Percentiles rank a stretch among this genome's conserved stretches.
Conservation (phyloP, 2,329 filamentous ascomycete genomes). For the Zasmidium angulare region DNA sequence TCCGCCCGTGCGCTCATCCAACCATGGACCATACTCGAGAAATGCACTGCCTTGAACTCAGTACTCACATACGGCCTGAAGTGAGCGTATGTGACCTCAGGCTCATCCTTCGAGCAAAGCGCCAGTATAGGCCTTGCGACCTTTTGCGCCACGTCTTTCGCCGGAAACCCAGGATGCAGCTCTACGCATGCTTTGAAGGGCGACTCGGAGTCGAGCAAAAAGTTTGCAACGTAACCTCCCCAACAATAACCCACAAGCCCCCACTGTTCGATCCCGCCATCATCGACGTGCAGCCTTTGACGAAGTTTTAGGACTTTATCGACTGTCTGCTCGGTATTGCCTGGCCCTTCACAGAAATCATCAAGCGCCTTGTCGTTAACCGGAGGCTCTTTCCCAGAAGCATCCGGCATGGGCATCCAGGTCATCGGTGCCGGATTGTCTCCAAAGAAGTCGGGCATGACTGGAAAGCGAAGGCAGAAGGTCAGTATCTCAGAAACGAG, state of each 20-base stretch:
- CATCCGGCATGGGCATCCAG: slow-evolving; percentile 11
- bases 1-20: slow-evolving; percentile 7
- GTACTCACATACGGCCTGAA: not conserved
- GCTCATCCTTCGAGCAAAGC: slow-evolving; percentile 3
- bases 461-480: too few species aligned
- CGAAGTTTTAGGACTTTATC: not conserved
- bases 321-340: slow-evolving; percentile 8
- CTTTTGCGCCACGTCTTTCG: slow-evolving; percentile 1
- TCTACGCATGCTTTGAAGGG: slow-evolving; percentile 4
- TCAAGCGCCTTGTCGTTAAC: slow-evolving; percentile 6
- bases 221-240: slow-evolving; percentile 12
- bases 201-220: not conserved
- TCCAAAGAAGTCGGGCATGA: slow-evolving; percentile 9
- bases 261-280: slow-evolving; percentile 4
- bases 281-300: not conserved
- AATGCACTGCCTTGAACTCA: slow-evolving; percentile 1
- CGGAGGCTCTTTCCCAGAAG: not conserved
- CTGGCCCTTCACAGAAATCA: slow-evolving; percentile 9
- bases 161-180: slow-evolving; percentile 5
- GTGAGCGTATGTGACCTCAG: not conserved
- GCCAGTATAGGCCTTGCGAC: not conserved
- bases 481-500: too few species aligned
- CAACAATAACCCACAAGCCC: slow-evolving; percentile 13
- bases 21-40: slow-evolving; percentile 1
- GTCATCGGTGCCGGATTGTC: slow-evolving; percentile 6